phyloP scores from a whole-genome alignment of 257 asterid species.

The Salvia splendens region DNA sequence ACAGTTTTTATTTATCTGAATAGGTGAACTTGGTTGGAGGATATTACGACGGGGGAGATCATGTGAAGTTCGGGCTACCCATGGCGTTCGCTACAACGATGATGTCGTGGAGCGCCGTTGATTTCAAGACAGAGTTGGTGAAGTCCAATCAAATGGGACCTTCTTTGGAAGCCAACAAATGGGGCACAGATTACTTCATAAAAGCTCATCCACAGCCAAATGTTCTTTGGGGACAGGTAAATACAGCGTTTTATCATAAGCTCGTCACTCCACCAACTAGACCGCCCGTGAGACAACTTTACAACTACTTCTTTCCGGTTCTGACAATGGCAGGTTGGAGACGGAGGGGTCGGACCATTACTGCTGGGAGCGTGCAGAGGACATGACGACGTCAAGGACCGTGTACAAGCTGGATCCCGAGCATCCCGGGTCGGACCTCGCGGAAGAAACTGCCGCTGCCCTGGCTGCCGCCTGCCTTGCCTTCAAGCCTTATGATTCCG shows the following conservation, averaged over 20 bases:
- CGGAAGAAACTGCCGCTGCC: constrained; percentile 75
- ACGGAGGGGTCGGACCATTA: constrained; percentile 72
- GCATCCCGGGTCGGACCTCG: constrained; percentile 58
- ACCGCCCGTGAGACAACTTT: no score
- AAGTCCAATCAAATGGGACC: constrained; percentile 55
- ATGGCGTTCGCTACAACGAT: constrained; percentile 66
- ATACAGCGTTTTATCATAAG: no score
- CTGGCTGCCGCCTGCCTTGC: constrained; percentile 68
- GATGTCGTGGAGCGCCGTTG: constrained; percentile 67
- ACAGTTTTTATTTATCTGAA: neutral
- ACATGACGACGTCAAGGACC: constrained; percentile 68
- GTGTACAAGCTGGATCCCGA: constrained; percentile 43
- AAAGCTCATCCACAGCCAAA: constrained; percentile 64
- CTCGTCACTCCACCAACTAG: neutral
- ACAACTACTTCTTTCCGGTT: neutral
- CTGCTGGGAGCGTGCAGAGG: constrained; percentile 86
- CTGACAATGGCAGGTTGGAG: constrained; percentile 52
- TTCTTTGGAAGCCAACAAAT: constrained; percentile 64
- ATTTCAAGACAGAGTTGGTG: constrained; percentile 46
- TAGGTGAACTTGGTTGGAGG: constrained; percentile 80
- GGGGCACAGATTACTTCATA: constrained; percentile 80
- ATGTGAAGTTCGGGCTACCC: constrained; percentile 73
- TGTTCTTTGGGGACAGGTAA: constrained; percentile 72
- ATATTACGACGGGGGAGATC: constrained; percentile 81
- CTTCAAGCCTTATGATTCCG: constrained; percentile 65